Base-by-base conservation (phyloP, 495 filamentous ascomycete species). In the Tuber brumale region DNA sequence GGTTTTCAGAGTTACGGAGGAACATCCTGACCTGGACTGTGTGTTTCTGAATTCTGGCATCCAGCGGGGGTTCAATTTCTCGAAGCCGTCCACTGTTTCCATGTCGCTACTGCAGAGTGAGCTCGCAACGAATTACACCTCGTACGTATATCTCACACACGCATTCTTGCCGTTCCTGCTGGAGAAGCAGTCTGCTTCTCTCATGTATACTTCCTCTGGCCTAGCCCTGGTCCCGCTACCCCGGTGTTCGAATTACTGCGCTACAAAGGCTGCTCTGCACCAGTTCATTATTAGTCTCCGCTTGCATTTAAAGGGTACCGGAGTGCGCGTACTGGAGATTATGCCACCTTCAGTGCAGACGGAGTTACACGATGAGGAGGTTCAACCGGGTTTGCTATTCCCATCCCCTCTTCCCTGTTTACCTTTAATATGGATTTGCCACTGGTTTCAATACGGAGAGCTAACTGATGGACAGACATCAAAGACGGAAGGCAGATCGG, bases 281-380 rank as follows among this genome's bases (percentile, higher is more conserved):
- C 85, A 87, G 35, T 85, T 88, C 21, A 81, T 87, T 35, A 86
- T 91, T 72, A 86, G 85, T 23, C 84, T 93, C 19, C 88, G 91
- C 0, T 86, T 88, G 57, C 89, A 92, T 83, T 83, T 93, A 0
- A 81, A 82, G 66, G 79, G 84, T 0, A 85, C 85, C 19, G 84
- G 86, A 69, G 83, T 92, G 37, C 86, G 86, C 57, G 86, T 93
- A 5, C 84, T 92, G 43, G 91, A 93, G 84, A 82, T 92, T 21
- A 85, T 90, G 69, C 91, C 91, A 9, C 91, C 91, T 6, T 86
- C 89, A 4, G 90, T 93, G 41, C 89, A 91, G 85, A 93, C 88
- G 9, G 89, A 90, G 82, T 83, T 90, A 72, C 88, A 89, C 74
- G 84, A 87, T 72, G 84, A 84, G 71, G 87, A 87, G 78, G 75